Base-by-base conservation (phyloP, 1,284 basidiomycete species). In the Thelephora terrestris region DNA sequence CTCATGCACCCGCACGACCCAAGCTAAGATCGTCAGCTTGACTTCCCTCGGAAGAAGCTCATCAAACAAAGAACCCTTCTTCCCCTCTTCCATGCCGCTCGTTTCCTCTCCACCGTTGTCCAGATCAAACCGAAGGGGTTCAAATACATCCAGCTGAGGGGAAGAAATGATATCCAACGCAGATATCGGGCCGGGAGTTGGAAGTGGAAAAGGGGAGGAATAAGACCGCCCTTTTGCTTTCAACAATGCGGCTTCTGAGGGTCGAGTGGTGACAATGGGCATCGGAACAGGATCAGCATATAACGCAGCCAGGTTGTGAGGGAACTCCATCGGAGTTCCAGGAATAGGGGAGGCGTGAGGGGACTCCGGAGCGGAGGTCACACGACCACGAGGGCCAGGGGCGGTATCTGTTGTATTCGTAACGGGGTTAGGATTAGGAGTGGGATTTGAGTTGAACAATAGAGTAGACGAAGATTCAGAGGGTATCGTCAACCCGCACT, bases 41-140 rank as follows among this genome's bases (percentile, higher is more conserved):
- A 93, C 63, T 61, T 94, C 91, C 47, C 72, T 74, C 1, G 91
- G 90, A 5, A 93, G 70, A 47, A 72, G 61, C 36, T 76, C 72
- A 54, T 85, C 81, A 53, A 89, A 86, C 55, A 42, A 42, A 3
- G 29, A 3, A 10, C 29, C 29, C 29, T 32, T 32, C 29, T 32
- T 10, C 29, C 14, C 9, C 12, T 10, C 29, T 12, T 32, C 25
- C 4, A 4, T 27, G 25, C 25, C 9, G 9, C 9, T 10, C 29
- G 3, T 12, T 14, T 5, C 29, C 29, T 32, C 29, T 12, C 7
- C 29, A 32, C 83, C 76, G 42, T 62, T 68, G 0, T 56, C 57
- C n/a, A 68, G 60, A 24, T 70, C 53, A 37, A 74, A 52, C 5
- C 71, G 70, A 43, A 78, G 61, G 21, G 79, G 74, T 38, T 64